phyloP scores from a whole-genome alignment of 768 basidiomycete species.

The Pholiota molesta region DNA sequence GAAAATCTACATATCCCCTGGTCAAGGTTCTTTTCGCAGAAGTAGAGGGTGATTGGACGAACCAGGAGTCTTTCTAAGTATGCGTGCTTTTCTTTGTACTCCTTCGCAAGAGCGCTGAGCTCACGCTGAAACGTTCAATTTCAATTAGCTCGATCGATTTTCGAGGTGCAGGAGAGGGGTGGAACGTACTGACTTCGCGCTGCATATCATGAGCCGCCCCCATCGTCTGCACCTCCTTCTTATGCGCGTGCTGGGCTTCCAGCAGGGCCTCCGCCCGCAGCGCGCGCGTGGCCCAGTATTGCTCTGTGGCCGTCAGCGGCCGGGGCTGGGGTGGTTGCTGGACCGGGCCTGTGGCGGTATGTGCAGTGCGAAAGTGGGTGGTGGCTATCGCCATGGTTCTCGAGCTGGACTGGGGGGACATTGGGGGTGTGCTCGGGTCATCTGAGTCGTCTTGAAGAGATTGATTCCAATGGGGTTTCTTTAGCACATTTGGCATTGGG shows the following conservation, averaged over 20 bases:
- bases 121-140: conserved; percentile 41
- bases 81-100: conserved; percentile 50
- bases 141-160: too few species aligned
- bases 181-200: conserved; percentile 43
- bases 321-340: conserved; percentile 8
- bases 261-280: conserved; percentile 66
- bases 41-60: conserved; percentile 2
- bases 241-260: conserved; percentile 48
- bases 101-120: conserved; percentile 35
- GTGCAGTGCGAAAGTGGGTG: not conserved
- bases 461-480: not conserved
- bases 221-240: conserved; percentile 48
- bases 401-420: not conserved
- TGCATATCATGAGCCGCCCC: conserved; percentile 45
- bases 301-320: conserved; percentile 40
- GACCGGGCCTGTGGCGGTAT: not conserved
- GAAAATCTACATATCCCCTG: conserved; percentile 28
- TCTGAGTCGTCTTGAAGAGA: not conserved
- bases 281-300: conserved; percentile 73
- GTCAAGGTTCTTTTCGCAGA: not conserved
- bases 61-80: conserved; percentile 59
- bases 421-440: too few species aligned
- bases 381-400: conserved; percentile 7
- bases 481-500: conserved; percentile 2
- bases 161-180: too few species aligned